Conservation (phyloP, 2,329 filamentous ascomycete species). For the Clonostachys sp. region DNA sequence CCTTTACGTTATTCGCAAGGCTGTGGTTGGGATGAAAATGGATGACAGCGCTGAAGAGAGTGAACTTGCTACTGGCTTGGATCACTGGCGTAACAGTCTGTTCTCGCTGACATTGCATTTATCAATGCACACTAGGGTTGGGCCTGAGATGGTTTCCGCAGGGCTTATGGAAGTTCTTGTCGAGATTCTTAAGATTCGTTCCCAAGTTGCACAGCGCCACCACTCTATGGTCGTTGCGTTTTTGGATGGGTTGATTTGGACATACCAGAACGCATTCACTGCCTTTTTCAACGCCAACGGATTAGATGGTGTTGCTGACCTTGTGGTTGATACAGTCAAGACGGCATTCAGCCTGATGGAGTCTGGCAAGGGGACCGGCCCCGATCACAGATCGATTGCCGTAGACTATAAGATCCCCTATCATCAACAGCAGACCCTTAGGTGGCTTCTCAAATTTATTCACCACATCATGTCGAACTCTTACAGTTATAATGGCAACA, state of each 20-base stretch:
- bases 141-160: constrained; percentile 79
- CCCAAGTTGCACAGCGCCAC: constrained; percentile 74
- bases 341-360: constrained; percentile 63
- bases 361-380: constrained; percentile 66
- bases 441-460: constrained; percentile 92
- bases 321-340: constrained; percentile 76
- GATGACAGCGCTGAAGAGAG: constrained; percentile 48
- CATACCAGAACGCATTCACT: constrained; percentile 78
- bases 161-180: constrained; percentile 87
- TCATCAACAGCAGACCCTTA: constrained; percentile 87
- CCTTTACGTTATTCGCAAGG: constrained; percentile 87
- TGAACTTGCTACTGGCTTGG: constrained; percentile 60
- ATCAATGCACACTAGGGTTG: constrained; percentile 69
- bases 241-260: constrained; percentile 82
- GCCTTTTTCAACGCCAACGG: constrained; percentile 78
- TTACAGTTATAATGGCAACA: constrained; percentile 67
- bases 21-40: constrained; percentile 73
- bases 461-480: constrained; percentile 89
- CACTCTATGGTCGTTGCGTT: constrained; percentile 83
- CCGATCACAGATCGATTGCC: constrained; percentile 66
- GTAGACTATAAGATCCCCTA: constrained; percentile 94
- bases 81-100: constrained; percentile 86
- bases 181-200: constrained; percentile 81
- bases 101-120: constrained; percentile 85
- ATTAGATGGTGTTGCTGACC: constrained; percentile 82